A percentile compares a stretch with the other conserved stretches of the same genome.
Conservation (phyloP, 1,139 yeast species). For the Protomyces inouyei region DNA sequence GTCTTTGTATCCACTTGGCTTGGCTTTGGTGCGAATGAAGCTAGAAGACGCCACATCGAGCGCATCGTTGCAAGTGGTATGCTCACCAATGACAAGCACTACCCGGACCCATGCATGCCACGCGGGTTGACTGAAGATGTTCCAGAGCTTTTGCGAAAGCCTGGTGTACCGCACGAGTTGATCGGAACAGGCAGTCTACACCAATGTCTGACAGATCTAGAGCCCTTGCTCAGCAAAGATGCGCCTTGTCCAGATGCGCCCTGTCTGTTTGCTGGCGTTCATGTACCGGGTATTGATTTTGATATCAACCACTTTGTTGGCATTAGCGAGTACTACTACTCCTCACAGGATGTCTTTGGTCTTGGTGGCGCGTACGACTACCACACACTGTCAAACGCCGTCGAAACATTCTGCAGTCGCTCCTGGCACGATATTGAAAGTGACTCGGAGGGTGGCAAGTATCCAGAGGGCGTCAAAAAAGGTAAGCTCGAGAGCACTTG, state of each 20-base stretch:
- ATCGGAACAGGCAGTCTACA: slow-evolving; percentile 59
- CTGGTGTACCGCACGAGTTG: slow-evolving; percentile 38
- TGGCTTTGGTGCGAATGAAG: slow-evolving; percentile 73
- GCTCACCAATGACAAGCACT: slow-evolving; percentile 21
- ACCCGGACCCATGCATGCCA: slow-evolving; percentile 62
- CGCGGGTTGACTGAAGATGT: slow-evolving; percentile 36
- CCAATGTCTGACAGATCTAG: slow-evolving; percentile 51
- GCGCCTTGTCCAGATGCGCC: slow-evolving; percentile 45
- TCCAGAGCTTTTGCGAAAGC: not conserved
- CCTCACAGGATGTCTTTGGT: slow-evolving; percentile 49
- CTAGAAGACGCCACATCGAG: slow-evolving; percentile 50
- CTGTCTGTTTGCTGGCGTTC: slow-evolving; percentile 43
- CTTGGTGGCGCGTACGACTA: slow-evolving; percentile 43
- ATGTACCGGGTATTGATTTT: slow-evolving; percentile 65
- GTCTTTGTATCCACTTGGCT: slow-evolving; percentile 69
- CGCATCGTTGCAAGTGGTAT: slow-evolving; percentile 27
- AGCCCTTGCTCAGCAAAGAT: slow-evolving; percentile 50
- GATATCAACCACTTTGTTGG: slow-evolving; percentile 66
- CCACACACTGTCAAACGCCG: slow-evolving; percentile 44
- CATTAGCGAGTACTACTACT: slow-evolving; percentile 79
- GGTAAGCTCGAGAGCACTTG: slow-evolving; percentile 52
- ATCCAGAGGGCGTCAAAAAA: slow-evolving; percentile 39
- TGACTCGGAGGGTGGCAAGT: slow-evolving; percentile 38
- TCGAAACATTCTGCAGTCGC: slow-evolving; percentile 47
- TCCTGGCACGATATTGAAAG: slow-evolving; percentile 46